phyloP scores from a whole-genome alignment of 116 monocot genomes.

The Zostera marina region DNA sequence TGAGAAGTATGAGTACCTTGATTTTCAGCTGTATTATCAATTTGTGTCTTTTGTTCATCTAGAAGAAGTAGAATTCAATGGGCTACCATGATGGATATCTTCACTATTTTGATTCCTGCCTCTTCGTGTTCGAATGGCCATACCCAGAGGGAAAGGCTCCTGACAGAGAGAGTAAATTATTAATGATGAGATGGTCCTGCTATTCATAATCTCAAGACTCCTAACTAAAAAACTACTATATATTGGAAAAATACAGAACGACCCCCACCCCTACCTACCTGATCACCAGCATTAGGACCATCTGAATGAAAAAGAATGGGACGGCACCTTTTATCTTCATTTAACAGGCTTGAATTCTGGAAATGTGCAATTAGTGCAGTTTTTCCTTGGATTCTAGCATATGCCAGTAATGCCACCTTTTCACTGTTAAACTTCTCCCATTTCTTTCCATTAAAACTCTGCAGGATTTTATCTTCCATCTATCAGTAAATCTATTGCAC shows the following conservation, averaged over 20 bases:
- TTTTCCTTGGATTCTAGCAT: slow-evolving; percentile 92
- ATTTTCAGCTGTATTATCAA: not conserved
- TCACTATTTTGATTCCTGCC: slow-evolving; percentile 21
- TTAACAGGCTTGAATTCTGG: slow-evolving; percentile 95
- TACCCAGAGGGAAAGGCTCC: slow-evolving; percentile 88
- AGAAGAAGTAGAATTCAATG: slow-evolving; percentile 15
- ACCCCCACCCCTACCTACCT: slow-evolving; percentile 20
- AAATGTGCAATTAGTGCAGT: slow-evolving; percentile 78
- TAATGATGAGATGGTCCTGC: no score
- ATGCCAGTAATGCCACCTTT: slow-evolving; percentile 64
- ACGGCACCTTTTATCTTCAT: slow-evolving; percentile 86
- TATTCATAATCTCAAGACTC: no score
- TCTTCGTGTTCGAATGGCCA: slow-evolving; percentile 56
- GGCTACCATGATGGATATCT: slow-evolving; percentile 34
- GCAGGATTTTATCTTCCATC: slow-evolving; percentile 3
- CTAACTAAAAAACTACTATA: not conserved
- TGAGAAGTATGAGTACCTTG: not conserved
- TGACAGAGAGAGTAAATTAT: slow-evolving; percentile 7
- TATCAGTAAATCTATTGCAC: not conserved
- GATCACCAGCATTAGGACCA: slow-evolving; percentile 75
- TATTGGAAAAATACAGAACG: not conserved
- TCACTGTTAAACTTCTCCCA: slow-evolving; percentile 33
- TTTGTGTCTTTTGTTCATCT: slow-evolving; percentile 15
- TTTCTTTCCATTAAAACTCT: slow-evolving; percentile 90
- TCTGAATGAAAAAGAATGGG: slow-evolving; percentile 88